Evolutionary conservation across 805 yeast species (phyloP).

Genomic region (Pichia nakasei): DNA sequence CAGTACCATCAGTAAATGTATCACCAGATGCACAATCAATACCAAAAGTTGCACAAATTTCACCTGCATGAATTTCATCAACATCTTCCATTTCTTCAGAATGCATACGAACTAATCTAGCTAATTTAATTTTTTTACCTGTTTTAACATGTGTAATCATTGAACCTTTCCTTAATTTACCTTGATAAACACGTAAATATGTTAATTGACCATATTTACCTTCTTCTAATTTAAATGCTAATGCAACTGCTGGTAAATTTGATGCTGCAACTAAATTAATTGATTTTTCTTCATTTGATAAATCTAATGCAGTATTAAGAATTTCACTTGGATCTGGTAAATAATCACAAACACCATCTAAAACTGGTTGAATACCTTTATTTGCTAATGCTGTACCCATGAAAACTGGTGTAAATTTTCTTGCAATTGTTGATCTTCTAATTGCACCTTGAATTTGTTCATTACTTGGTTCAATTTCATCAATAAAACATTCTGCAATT

Average conservation of each 20-base stretch:
- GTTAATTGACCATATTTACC: conserved; percentile 98
- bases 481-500: conserved; percentile 86
- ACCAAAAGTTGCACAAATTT: conserved; percentile 98
- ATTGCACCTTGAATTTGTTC: conserved; percentile 84
- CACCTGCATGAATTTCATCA: conserved; percentile 93
- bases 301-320: conserved; percentile 81
- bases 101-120: conserved; percentile 96
- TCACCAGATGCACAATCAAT: conserved; percentile 99
- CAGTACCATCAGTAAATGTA: conserved; percentile 81
- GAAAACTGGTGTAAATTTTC: conserved; percentile 96
- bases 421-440: conserved; percentile 89
- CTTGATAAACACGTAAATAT: conserved; percentile 94
- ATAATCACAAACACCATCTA: conserved; percentile 93
- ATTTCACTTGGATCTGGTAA: conserved; percentile 94
- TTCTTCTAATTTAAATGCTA: conserved; percentile 98
- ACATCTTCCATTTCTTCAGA: conserved; percentile 98
- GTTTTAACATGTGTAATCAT: conserved; percentile 83
- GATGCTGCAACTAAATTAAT: conserved; percentile 68
- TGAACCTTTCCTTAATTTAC: conserved; percentile 83
- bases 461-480: conserved; percentile 78
- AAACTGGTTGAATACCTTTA: conserved; percentile 89
- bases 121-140: conserved; percentile 87
- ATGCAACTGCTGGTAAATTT: conserved; percentile 78
- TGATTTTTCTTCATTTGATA: conserved; percentile 53
- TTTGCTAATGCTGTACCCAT: conserved; percentile 99